Evolutionary conservation across 2,329 filamentous ascomycete species (phyloP), one percentile per base, ranked within the genome.

Genomic region (Nothopassalora personata): DNA sequence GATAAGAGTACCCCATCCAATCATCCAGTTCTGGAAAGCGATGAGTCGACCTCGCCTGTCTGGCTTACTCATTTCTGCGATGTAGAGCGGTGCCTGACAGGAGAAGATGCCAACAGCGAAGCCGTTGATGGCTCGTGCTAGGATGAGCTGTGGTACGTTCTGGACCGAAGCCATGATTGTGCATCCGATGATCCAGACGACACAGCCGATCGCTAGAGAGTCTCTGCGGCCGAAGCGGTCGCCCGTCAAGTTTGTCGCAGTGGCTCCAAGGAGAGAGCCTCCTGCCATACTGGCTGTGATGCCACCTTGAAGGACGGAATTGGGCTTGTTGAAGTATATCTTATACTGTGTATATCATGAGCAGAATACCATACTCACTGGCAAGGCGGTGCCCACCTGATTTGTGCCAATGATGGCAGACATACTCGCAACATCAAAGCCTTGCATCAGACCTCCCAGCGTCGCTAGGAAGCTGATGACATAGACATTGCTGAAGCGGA

Each of bases 11-110:
- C 56, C 56, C 57, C 53, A 55, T 5, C 52, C 58, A 11, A 60
- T 60, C 58, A 60, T 60, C 58, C 58, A 60, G 19, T 60, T 60
- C 58, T 60, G 58, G 30, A 60, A 60, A 1, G 58, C 54, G 28
- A 60, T 60, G 8, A 60, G 53, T 2, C 58, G 58, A 27, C 58
- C 58, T n/a, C 58, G 53, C 19, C 58, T 49, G 39, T 56, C 48
- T 1, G 58, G 58, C 48, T 60, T 53, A 39, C 53, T 56, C 53
- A 60, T 60, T 45, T 60, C 58, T 18, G 58, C 58, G 30, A 60
- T 56, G 49, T 47, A 60, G 10, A 60, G 49, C 6, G 58, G 58
- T 52, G 57, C 58, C 45, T 60, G 58, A 27, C 58, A 57, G 10
- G 47, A 53, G 49, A 56, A 60, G 18, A 60, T 60, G 9, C 58